Percentiles rank a stretch among this genome's conserved stretches.
phyloP scores from a whole-genome alignment of 2,329 filamentous ascomycete genomes.

The Penicillium sp. region DNA sequence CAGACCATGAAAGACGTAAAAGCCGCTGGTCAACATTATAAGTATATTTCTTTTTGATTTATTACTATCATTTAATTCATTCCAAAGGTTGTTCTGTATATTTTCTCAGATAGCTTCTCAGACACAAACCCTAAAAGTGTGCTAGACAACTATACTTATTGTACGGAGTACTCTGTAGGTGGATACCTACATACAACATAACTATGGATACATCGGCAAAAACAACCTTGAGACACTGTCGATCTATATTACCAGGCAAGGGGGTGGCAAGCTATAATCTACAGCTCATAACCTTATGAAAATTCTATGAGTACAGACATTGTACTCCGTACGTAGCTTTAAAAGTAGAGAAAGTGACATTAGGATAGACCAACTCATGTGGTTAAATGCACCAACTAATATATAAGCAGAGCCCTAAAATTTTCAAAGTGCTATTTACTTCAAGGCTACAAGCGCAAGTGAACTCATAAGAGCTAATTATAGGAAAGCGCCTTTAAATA shows the following conservation, averaged over 20 bases:
- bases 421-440: background rate
- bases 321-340: background rate
- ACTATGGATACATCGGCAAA: background rate
- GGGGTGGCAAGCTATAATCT: background rate
- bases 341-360: background rate
- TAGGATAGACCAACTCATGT: background rate
- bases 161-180: background rate
- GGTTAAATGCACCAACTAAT: background rate
- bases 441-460: background rate
- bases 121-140: background rate
- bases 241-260: background rate
- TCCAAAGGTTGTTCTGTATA: background rate
- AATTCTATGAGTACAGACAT: background rate
- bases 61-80: background rate
- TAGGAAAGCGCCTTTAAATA: background rate
- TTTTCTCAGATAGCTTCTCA: background rate
- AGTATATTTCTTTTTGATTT: background rate
- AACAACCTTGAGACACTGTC: background rate
- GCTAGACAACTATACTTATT: background rate
- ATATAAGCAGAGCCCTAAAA: background rate
- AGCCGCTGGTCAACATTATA: background rate
- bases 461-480: background rate
- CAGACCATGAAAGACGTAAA: background rate
- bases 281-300: background rate
- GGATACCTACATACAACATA: background rate